These are phyloP conservation scores for Fusarium sp. DNA, from an alignment of 2,329 filamentous ascomycete species.

Conservation along the genomic window DNA sequence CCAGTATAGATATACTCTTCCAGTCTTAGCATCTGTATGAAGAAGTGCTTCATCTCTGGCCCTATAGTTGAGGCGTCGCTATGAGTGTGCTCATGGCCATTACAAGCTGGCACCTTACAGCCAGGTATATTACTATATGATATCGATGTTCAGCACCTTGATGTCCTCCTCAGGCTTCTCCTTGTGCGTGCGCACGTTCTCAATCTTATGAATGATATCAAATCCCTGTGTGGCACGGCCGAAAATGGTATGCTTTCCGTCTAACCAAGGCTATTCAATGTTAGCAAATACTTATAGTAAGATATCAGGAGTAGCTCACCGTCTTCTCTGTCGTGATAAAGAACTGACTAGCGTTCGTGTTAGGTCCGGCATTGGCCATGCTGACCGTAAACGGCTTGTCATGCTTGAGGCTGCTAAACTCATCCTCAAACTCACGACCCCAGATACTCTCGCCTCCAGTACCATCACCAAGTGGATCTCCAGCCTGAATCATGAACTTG, in stretches of 20 bases:
- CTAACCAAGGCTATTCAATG: slow-evolving; percentile 80
- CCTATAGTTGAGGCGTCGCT: too few relatives aligned
- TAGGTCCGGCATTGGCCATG: slow-evolving; percentile 97
- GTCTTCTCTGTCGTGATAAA: slow-evolving; percentile 99
- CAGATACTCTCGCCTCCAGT: slow-evolving; percentile 90
- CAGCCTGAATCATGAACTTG: slow-evolving; percentile 99
- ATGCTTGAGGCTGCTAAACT: slow-evolving; percentile 90
- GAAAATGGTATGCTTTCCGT: slow-evolving; percentile 96
- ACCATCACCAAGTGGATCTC: slow-evolving; percentile 92
- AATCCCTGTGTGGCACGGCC: slow-evolving; percentile 89
- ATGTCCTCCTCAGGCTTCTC: slow-evolving; percentile 98
- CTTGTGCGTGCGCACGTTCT: slow-evolving; percentile 85
- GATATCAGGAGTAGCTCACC: slow-evolving; percentile 58
- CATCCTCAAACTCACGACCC: slow-evolving; percentile 95
- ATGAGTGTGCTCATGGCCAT: not conserved
- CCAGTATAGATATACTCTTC: not conserved
- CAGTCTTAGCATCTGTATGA: not conserved
- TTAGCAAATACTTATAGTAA: not conserved
- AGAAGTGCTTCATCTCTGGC: too few relatives aligned
- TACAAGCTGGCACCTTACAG: not conserved
- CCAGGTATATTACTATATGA: slow-evolving; percentile 53
- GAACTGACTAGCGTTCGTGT: slow-evolving; percentile 96
- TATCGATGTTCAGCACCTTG: slow-evolving; percentile 91
- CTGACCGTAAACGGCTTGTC: slow-evolving; percentile 96
- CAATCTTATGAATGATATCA: slow-evolving; percentile 96